Conservation (phyloP, 2,329 filamentous ascomycete species). For the Penicillium sp. region DNA sequence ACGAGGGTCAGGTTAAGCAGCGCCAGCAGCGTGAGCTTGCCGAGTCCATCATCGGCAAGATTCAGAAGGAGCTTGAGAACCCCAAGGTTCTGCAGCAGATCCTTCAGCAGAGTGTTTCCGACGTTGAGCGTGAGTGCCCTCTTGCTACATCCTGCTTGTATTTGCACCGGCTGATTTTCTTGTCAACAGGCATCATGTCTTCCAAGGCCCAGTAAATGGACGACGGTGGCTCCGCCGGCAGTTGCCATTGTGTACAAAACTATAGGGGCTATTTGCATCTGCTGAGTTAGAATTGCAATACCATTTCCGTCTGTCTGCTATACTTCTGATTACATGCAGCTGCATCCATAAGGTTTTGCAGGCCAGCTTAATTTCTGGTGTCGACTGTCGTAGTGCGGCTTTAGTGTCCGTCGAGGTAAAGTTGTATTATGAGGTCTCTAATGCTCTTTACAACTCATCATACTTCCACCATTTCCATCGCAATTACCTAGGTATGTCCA, state of each 20-base stretch:
- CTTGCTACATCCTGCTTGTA: not conserved
- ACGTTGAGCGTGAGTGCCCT: constrained; percentile 79
- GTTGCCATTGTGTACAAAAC: constrained; percentile 43
- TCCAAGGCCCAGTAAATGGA: constrained; percentile 42
- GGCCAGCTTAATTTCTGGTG: not conserved
- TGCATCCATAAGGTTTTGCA: too few relatives aligned
- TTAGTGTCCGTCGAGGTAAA: too few relatives aligned
- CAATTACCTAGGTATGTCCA: too few relatives aligned
- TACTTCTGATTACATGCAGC: not conserved
- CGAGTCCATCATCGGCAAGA: constrained; percentile 90
- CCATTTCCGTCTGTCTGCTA: constrained; percentile 26
- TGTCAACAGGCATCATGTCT: constrained; percentile 37
- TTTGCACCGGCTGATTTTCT: not conserved
- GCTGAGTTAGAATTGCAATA: constrained; percentile 40
- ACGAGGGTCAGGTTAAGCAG: constrained; percentile 98
- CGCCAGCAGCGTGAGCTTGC: constrained; percentile 96
- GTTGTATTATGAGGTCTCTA: too few relatives aligned
- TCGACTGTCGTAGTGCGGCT: too few relatives aligned
- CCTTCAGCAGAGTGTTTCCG: constrained; percentile 89
- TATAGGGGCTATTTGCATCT: constrained; percentile 37
- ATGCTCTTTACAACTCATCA: too few relatives aligned
- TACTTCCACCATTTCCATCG: too few relatives aligned
- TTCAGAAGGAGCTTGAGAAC: constrained; percentile 97
- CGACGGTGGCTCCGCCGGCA: constrained; percentile 30
- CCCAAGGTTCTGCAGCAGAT: constrained; percentile 97